A percentile compares a stretch with the other conserved stretches of the same genome.
Evolutionary conservation across 169 alveolate species (phyloP).

Genomic region (Plasmodium falciparum): DNA sequence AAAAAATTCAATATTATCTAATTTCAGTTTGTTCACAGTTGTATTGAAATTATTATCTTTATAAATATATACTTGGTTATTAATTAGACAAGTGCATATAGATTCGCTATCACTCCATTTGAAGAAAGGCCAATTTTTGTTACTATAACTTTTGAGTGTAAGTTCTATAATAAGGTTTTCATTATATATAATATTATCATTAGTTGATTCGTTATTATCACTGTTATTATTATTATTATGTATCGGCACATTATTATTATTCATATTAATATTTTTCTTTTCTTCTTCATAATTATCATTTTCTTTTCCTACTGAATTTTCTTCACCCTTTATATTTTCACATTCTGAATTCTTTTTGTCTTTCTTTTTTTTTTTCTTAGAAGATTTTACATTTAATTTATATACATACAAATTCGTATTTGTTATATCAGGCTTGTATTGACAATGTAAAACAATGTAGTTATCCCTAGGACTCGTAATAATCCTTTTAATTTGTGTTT

Average conservation of each 20-base stretch:
- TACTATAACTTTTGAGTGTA: slow-evolving; percentile 44
- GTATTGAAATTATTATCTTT: slow-evolving; percentile 15
- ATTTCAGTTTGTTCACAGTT: neutral
- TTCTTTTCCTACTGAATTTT: neutral
- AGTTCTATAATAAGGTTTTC: slow-evolving; percentile 27
- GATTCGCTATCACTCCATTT: slow-evolving; percentile 70
- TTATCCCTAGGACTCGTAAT: slow-evolving; percentile 49
- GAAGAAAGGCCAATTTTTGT: slow-evolving; percentile 56
- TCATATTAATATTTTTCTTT: neutral
- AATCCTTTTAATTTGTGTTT: slow-evolving; percentile 55
- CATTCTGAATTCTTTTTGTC: neutral
- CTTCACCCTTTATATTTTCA: neutral
- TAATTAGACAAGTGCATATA: slow-evolving; percentile 12
- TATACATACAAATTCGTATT: slow-evolving; percentile 39
- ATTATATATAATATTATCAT: neutral
- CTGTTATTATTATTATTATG: neutral
- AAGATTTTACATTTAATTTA: neutral
- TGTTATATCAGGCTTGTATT: slow-evolving; percentile 44
- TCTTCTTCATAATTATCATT: neutral
- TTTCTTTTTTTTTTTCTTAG: slow-evolving; percentile 35
- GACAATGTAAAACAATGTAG: slow-evolving; percentile 54
- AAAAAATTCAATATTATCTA: slow-evolving; percentile 52
- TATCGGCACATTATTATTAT: neutral
- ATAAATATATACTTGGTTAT: slow-evolving; percentile 28
- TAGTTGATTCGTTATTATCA: neutral